Evolutionary conservation across 305 asterid species (phyloP), one percentile per base, ranked within the genome.

Genomic region (Fraxinus latifolia): DNA sequence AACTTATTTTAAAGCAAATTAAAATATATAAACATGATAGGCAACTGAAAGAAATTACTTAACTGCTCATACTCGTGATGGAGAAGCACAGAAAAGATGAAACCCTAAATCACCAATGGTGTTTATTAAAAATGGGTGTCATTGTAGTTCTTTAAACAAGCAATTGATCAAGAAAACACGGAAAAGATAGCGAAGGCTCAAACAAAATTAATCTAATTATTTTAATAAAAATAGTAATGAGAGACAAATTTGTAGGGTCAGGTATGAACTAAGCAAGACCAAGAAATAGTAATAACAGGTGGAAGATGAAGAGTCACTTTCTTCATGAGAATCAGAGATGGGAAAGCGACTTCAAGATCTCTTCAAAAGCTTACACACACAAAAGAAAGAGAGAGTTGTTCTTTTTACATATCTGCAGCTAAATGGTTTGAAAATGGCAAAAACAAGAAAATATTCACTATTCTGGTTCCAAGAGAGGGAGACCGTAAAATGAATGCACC

Each of bases 261-360:
- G 62, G 19, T n/a, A 50, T 50, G 60, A 50, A 50, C 15, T 14
- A 50, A 50, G 87, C 85, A 80, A 72, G 78, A 60, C 71, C 39
- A 1, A 17, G 15, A 80, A 70, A 68, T 65, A 67, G 14, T 70
- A 39, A 9, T 55, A 76, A 23, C 77, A 60, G 78, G 81, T 77
- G 83, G 88, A 50, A 80, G 87, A 87, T 82, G 97, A 89, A 12
- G 87, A 86, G 98, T 93, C 98, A 83, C 91, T 95, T 76, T 95
- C 95, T 80, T 85, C 98, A 90, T 93, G 97, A 91, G 97, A 95
- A 87, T 95, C 92, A 91, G 95, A 83, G 86, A 88, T 83, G 86
- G 47, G 89, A 93, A 86, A 93, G 95, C 87, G 97, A 92, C 95
- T 80, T 29, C 34, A 15, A 68, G 75, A 68, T 29, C 62, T 50